Evolutionary conservation across 495 filamentous ascomycete genomes (phyloP), one percentile per base, ranked within the genome.

Genomic region (Trichoderma reesei): DNA sequence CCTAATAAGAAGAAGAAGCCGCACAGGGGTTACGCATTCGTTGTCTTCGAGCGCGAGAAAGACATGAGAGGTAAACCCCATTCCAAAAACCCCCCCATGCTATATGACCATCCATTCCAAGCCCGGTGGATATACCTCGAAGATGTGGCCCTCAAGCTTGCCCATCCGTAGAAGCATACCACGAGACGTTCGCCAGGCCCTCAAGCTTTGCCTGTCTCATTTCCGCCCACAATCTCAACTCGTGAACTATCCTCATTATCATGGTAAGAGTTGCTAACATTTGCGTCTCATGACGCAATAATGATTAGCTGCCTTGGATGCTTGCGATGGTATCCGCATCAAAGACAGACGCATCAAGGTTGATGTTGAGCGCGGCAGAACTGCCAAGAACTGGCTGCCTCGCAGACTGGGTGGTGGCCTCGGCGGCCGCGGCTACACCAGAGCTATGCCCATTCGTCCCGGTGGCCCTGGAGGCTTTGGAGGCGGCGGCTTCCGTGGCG

Each of bases 51-150:
- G 76, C 87, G 90, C 71, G 94, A 98, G 75, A 92, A 93, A 77
- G 94, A 98, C 72, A 97, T 98, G 95, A 97, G 96, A 88, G 93
- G 94, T 96, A 96, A 82, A 68, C 71, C 66, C 70, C 70, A n/a
- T n/a, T n/a, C 65, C 72, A 72, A 10, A 46, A 46, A 39, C 37
- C 37, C 37, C 10, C 16, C 42, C 42, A 46, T 46, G 42, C 42
- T n/a, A 46, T 46, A 73, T 71, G 72, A 66, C 71, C 69, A 70
- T 75, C 69, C 72, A 68, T 69, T 67, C 70, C 59, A 59, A 67
- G 38, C 64, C 63, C 54, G 41, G 41, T 68, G 59, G 39, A 38
- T 41, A 61, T 61, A 41, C 59, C 59, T 41, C 38, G 61, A 42
- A 46, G 61, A 42, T 63, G 60, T 61, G 66, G 68, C 64, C 72